These are phyloP conservation scores for Arabidopsis thaliana DNA, from an alignment of 345 rosid genomes.

Conservation along the genomic window DNA sequence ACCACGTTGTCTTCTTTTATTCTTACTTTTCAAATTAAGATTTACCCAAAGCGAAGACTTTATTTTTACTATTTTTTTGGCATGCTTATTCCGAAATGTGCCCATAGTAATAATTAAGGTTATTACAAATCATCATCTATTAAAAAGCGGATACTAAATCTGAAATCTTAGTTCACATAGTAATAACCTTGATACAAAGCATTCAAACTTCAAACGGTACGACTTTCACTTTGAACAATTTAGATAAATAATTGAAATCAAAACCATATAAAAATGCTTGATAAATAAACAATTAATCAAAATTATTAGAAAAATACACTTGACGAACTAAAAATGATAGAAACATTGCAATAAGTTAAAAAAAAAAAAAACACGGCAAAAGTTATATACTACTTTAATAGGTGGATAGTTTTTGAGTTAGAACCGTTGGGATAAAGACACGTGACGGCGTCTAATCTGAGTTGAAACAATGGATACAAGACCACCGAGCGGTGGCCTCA, in stretches of 20 bases:
- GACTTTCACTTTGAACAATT: not conserved
- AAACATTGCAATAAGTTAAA: constrained; percentile 21
- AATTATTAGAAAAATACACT: constrained; percentile 40
- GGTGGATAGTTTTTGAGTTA: constrained; percentile 34
- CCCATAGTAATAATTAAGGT: constrained; percentile 25
- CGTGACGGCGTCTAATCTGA: constrained; percentile 78
- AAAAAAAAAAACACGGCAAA: not conserved
- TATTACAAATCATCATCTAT: constrained; percentile 8
- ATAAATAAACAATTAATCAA: constrained; percentile 44
- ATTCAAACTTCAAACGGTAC: constrained; percentile 25
- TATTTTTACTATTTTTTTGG: not conserved
- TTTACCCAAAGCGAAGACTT: constrained; percentile 43
- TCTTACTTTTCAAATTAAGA: constrained; percentile 17
- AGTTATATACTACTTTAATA: constrained; percentile 39
- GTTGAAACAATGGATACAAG: constrained; percentile 84
- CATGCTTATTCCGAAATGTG: constrained; percentile 42
- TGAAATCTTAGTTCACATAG: constrained; percentile 1
- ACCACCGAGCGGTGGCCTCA: constrained; percentile 93
- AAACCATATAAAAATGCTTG: not conserved
- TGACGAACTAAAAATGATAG: not conserved
- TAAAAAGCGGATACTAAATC: constrained; percentile 1
- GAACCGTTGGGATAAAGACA: constrained; percentile 95
- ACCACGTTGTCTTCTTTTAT: constrained; percentile 38
- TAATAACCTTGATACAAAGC: constrained; percentile 3
- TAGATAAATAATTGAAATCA: constrained; percentile 14